These are phyloP conservation scores for Tilletia horrida DNA, from an alignment of 1,284 basidiomycete species.

Conservation along the genomic window DNA sequence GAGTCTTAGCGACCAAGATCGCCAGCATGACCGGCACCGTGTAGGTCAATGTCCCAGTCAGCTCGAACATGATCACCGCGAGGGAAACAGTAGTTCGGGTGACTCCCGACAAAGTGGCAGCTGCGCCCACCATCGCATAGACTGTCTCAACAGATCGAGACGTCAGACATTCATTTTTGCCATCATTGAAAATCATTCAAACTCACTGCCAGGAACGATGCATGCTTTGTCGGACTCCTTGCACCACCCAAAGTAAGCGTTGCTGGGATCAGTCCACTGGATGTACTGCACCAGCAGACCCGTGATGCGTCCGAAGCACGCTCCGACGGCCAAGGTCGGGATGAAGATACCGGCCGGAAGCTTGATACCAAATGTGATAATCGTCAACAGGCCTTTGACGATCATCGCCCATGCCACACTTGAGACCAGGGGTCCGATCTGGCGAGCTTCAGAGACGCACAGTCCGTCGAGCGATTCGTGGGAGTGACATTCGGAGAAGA, in stretches of 20 bases:
- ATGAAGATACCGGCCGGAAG: conserved; percentile 97
- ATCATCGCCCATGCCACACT: conserved; percentile 66
- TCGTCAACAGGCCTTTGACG: conserved; percentile 64
- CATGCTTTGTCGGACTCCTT: conserved; percentile 77
- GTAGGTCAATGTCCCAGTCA: conserved; percentile 97
- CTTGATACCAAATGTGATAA: conserved; percentile 91
- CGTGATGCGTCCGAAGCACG: conserved; percentile 90
- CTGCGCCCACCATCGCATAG: conserved; percentile 18
- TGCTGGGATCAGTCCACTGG: conserved; percentile 77
- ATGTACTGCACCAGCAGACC: conserved; percentile 92
- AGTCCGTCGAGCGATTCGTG: conserved; percentile 65
- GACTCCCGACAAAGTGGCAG: conserved; percentile 63
- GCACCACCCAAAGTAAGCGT: conserved; percentile 84
- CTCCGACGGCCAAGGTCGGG: conserved; percentile 95
- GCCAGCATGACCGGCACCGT: conserved; percentile 99
- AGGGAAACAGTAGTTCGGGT: conserved; percentile 97
- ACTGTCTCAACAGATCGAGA: too few relatives aligned
- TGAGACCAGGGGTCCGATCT: conserved; percentile 67
- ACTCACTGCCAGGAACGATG: conserved; percentile 85
- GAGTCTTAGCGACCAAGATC: conserved; percentile 83
- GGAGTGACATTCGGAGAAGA: conserved; percentile 58
- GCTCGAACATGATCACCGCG: conserved; percentile 99
- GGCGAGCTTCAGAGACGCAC: conserved; percentile 67
- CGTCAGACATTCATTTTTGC: conserved; percentile 88
- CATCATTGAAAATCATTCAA: neutral